A percentile compares a stretch with the other conserved stretches of the same genome.
These are phyloP conservation scores for Apiospora hydei DNA, from an alignment of 2,329 filamentous ascomycete genomes.

Conservation along the genomic window DNA sequence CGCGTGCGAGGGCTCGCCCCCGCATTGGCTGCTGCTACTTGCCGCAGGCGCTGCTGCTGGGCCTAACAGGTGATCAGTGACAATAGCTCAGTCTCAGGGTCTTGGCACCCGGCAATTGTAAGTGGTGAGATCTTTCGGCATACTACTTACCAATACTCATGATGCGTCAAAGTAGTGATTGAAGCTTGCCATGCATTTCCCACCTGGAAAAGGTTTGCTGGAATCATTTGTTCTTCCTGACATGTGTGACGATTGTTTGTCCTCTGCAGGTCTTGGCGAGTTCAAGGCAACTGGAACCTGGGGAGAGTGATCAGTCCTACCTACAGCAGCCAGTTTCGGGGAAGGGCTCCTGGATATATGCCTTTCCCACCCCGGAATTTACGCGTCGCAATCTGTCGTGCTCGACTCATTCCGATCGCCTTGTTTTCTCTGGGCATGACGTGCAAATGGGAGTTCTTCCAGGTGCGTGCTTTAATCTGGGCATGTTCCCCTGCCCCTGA, in stretches of 20 bases:
- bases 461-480: neutral
- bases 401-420: neutral
- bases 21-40: conserved; percentile 10
- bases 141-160: neutral
- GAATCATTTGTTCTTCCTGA: neutral
- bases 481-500: no score
- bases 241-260: neutral
- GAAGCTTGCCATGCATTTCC: neutral
- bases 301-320: no score
- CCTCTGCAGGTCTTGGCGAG: no score
- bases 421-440: conserved; percentile 5
- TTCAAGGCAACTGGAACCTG: no score
- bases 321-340: neutral
- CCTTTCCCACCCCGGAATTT: neutral
- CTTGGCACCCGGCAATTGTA: neutral
- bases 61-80: neutral
- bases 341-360: neutral
- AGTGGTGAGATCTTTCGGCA: no score
- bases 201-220: neutral
- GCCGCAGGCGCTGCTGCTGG: conserved; percentile 1
- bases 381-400: neutral
- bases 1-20: neutral
- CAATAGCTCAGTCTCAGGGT: neutral
- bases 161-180: neutral
- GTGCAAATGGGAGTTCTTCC: neutral